Evolutionary conservation across 768 basidiomycete species (phyloP).

Genomic region (Kwoniella bestiolae): DNA sequence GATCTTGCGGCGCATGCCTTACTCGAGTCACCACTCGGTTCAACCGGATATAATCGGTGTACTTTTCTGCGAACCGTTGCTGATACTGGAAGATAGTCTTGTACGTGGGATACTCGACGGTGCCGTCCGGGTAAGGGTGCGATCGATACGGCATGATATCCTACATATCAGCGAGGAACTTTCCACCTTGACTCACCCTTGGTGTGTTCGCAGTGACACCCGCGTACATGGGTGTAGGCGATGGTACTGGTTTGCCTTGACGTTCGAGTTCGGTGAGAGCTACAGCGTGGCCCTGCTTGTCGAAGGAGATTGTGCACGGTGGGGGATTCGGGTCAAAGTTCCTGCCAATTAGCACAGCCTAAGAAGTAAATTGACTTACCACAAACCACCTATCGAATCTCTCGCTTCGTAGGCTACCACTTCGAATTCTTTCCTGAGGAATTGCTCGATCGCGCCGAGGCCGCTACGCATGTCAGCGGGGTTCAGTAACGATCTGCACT

Average conservation of each 20-base stretch:
- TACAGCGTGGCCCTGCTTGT: constrained; percentile 15
- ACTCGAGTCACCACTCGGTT: constrained; percentile 11
- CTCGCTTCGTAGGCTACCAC: constrained; percentile 17
- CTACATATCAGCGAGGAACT: background rate
- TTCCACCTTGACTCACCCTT: constrained; percentile 12
- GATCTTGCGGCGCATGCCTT: constrained; percentile 6
- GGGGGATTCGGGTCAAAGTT: constrained; percentile 13
- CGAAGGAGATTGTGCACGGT: constrained; percentile 16
- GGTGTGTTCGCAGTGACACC: constrained; percentile 20
- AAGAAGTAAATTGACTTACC: background rate
- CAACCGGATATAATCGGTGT: constrained; percentile 9
- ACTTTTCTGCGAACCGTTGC: constrained; percentile 2
- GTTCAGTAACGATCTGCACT: background rate
- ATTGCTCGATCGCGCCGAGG: constrained; percentile 19
- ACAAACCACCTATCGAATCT: constrained; percentile 9
- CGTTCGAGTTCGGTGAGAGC: constrained; percentile 9
- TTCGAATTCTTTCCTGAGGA: constrained; percentile 15
- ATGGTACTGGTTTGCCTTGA: constrained; percentile 13
- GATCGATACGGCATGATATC: constrained; percentile 22
- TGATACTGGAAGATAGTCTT: constrained; percentile 19
- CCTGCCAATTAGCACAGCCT: background rate
- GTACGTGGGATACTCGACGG: constrained; percentile 7
- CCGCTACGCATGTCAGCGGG: background rate
- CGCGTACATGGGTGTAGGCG: constrained; percentile 19
- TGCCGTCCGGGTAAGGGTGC: constrained; percentile 17